Base-by-base conservation (phyloP, 371 early-diverging fungal species). In the Syncephalastrum monosporum region DNA sequence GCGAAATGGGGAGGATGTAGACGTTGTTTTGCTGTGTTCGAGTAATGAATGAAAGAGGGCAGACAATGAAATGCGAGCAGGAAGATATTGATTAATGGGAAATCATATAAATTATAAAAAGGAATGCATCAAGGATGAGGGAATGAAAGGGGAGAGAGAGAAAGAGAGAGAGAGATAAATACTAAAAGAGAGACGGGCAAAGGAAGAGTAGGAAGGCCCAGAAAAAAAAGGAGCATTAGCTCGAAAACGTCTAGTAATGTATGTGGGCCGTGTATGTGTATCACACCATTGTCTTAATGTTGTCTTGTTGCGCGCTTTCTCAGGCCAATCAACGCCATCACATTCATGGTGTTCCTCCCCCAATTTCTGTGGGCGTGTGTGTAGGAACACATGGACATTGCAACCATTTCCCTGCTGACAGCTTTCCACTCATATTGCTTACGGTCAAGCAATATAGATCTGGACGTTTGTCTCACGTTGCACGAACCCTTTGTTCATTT, bases 81-180 rank as follows among this genome's bases (percentile, higher is more conserved):
- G 29, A 29, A 47, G 44, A 13, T 55, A 12, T 21, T 53, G n/a
- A 21, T 56, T 56, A 57, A 17, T 38, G 42, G 15, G 7, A 51
- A 42, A 45, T 33, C 58, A 57, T 57, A 42, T 42, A 53, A 15
- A 50, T 19, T 19, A 29, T 42, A 45, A 33, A 53, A 57, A 49
- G 57, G 54, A 57, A 47, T 47, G 57, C 50, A 57, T 55, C 27
- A 42, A 53, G 53, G 43, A 50, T 51, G 42, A 47, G 38, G 21
- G 56, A 42, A 47, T 13, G 19, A 51, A 45, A 48, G 27, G 53
- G 53, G 21, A 21, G 21, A 21, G 21, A 21, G 21, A 21, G 21
- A 21, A 21, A 21, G 21, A 21, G 21, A 53, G 25, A 51, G 47
- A 38, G 44, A 21, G 52, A 42, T 4, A 41, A n/a, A 21, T 50